Evolutionary conservation across 2,329 filamentous ascomycete genomes (phyloP).

Genomic region (Coniochaeta hoffmannii): DNA sequence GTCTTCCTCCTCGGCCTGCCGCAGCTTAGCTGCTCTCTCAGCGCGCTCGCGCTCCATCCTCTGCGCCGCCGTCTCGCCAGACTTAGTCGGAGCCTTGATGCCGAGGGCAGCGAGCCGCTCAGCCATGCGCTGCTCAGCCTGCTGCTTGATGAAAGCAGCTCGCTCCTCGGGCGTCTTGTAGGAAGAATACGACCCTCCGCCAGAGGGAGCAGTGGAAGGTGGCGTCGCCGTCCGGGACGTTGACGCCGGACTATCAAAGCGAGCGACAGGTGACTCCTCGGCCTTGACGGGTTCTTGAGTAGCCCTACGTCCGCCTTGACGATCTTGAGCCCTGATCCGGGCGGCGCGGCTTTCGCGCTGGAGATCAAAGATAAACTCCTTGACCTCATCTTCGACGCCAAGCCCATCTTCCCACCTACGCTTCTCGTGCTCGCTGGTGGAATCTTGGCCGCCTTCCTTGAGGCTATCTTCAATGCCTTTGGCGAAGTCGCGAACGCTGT

Average conservation of each 20-base stretch:
- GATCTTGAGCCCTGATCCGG: constrained; percentile 56
- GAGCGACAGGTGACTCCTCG: constrained; percentile 34
- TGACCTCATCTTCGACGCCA: constrained; percentile 92
- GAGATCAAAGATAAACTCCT: constrained; percentile 96
- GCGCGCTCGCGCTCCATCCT: constrained; percentile 80
- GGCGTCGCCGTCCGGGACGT: constrained; percentile 48
- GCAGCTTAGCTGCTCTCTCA: constrained; percentile 80
- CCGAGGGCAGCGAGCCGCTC: constrained; percentile 90
- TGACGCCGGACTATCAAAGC: constrained; percentile 42
- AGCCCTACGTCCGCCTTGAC: constrained; percentile 34
- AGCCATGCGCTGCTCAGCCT: constrained; percentile 94
- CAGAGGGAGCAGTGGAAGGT: constrained; percentile 35
- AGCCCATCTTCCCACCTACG: constrained; percentile 93
- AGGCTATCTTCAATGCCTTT: constrained; percentile 78
- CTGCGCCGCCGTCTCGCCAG: constrained; percentile 75
- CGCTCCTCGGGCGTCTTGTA: constrained; percentile 91
- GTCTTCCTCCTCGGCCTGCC: constrained; percentile 91
- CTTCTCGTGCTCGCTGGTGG: constrained; percentile 78
- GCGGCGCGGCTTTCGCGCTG: constrained; percentile 78
- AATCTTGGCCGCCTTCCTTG: constrained; percentile 70
- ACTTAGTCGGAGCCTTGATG: constrained; percentile 73
- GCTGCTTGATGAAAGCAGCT: constrained; percentile 92
- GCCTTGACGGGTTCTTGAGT: constrained; percentile 35
- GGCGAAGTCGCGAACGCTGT: constrained; percentile 85
- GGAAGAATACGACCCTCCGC: constrained; percentile 61